Evolutionary conservation across 2,329 filamentous ascomycete species (phyloP).

Genomic region (Stachybotrys echinatus): DNA sequence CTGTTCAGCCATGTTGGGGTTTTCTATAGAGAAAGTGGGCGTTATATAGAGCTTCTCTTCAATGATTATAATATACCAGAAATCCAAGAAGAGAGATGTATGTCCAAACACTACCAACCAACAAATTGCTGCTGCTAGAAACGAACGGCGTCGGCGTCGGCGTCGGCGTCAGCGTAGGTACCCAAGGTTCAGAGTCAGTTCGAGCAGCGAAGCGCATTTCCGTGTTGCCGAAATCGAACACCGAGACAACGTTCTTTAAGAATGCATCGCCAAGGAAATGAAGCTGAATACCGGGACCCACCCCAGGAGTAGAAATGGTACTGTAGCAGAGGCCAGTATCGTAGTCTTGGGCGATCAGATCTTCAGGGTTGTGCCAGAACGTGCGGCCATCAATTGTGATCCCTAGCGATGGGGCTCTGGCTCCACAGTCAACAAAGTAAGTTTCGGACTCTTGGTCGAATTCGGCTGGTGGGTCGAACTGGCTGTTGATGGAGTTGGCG

Average conservation of each 20-base stretch:
- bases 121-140: not conserved
- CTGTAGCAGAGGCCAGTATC: constrained; percentile 9
- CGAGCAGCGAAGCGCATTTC: constrained; percentile 38
- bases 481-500: constrained; percentile 27
- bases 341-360: constrained; percentile 18
- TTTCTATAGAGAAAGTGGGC: too few species aligned
- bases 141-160: not conserved
- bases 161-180: not conserved
- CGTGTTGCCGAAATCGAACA: constrained; percentile 42
- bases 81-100: too few species aligned
- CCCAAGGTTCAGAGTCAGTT: not conserved
- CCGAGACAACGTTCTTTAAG: constrained; percentile 42
- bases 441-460: constrained; percentile 20
- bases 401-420: constrained; percentile 31
- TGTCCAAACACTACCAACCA: too few species aligned
- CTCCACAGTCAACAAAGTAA: constrained; percentile 35
- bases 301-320: not conserved
- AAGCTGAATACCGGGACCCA: constrained; percentile 1
- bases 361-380: constrained; percentile 21
- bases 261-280: constrained; percentile 40
- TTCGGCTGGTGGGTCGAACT: constrained; percentile 34
- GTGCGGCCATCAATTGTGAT: constrained; percentile 30
- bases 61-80: too few species aligned
- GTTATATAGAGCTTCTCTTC: too few species aligned
- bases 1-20: too few species aligned